Evolutionary conservation across 768 basidiomycete genomes (phyloP).

Genomic region (Cubamyces sp.): DNA sequence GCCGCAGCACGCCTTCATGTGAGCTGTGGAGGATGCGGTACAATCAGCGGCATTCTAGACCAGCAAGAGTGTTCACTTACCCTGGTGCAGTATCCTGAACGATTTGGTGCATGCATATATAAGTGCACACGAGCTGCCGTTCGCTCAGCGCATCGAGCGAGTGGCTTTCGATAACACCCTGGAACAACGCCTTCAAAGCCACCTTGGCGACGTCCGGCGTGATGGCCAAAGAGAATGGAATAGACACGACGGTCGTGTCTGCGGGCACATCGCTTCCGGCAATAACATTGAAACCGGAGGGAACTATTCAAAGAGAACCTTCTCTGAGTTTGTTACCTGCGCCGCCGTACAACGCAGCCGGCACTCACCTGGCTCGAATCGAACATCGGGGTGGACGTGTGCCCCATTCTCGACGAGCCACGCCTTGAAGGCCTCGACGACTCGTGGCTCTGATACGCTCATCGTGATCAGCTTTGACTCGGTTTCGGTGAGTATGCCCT

Average conservation of each 20-base stretch:
- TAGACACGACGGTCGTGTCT: slow-evolving; percentile 63
- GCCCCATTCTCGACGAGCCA: slow-evolving; percentile 60
- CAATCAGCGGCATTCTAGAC: slow-evolving; percentile 8
- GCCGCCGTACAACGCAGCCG: neutral
- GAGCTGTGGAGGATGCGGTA: slow-evolving; percentile 8
- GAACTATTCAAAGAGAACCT: slow-evolving; percentile 17
- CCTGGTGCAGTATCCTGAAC: slow-evolving; percentile 39
- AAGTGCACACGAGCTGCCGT: slow-evolving; percentile 69
- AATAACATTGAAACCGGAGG: slow-evolving; percentile 52
- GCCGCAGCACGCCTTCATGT: slow-evolving; percentile 31
- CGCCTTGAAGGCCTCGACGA: slow-evolving; percentile 40
- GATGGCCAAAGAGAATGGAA: slow-evolving; percentile 68
- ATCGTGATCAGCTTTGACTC: neutral
- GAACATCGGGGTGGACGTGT: slow-evolving; percentile 50
- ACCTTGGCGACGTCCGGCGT: slow-evolving; percentile 52
- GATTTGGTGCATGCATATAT: slow-evolving; percentile 69
- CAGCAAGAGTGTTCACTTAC: neutral
- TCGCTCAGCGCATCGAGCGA: slow-evolving; percentile 52
- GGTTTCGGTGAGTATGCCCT: no score
- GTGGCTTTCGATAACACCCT: slow-evolving; percentile 21
- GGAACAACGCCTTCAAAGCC: slow-evolving; percentile 49
- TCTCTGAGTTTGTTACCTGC: slow-evolving; percentile 8
- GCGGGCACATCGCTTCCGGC: slow-evolving; percentile 51
- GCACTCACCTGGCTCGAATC: slow-evolving; percentile 51
- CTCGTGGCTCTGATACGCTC: slow-evolving; percentile 21